Base-by-base conservation (phyloP, 1,139 yeast species). In the Scheffersomyces parashehatae region DNA sequence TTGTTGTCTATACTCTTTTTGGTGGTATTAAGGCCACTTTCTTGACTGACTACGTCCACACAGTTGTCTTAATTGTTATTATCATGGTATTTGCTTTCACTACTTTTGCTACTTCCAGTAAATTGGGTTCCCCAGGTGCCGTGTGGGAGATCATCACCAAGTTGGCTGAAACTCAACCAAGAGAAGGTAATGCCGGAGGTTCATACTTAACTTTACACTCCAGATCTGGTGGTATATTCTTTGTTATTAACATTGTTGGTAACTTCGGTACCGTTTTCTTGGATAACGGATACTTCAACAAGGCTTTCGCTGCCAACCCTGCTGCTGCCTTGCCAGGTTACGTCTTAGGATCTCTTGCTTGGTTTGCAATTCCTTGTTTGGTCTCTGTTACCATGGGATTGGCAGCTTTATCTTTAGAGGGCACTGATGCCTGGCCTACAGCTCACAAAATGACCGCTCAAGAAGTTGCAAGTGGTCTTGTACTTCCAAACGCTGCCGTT, bases 21-120 rank as follows among this genome's bases (percentile, higher is more conserved):
- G 97, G 97, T 49, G 97, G 97, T 57, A 79, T 90, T 57, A 88
- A 86, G 62, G 95, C 97, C 24, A 89, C 96, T 4, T 88, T 89
- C 65, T 70, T 89, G 58, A 88, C 96, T 6, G 97, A 89, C 64
- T 90, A 86, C 60, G 80, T 83, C 44, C 96, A 89, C 65, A 89
- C 82, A 2, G 81, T 55, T 41, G 81, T 82, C 40, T 81, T 83
- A 56, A 72, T 83, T 38, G 75, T 79, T 36, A 81, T 85, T 52
- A 75, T 83, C 43, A 62, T 84, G 64, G 71, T 79, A 12, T 83
- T 84, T 60, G 81, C 85, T 5, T 84, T 84, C 61, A 71, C 77
- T 41, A 75, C 85, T 1, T 84, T 75, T 64, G 88, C 93, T 2
- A 77, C 85, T 4, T 62, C 68, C 9, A 73, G 74, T 52, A 75